Base-by-base conservation (phyloP, 2,329 filamentous ascomycete genomes). In the Talaromyces piceae region DNA sequence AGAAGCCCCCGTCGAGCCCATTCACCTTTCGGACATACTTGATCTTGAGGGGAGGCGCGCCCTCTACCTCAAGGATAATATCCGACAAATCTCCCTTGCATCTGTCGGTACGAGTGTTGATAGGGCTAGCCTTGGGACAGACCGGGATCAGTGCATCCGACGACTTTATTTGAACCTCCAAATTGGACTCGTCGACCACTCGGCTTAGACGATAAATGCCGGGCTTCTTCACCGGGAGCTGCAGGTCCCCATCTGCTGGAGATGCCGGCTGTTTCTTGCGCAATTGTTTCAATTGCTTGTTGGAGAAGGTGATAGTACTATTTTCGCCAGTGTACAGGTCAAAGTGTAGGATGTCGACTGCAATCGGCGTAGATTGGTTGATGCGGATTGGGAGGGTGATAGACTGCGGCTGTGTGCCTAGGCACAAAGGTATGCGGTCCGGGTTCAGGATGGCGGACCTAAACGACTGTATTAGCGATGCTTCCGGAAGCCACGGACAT, bases 11-110 rank as follows among this genome's bases (percentile, higher is more conserved):
- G 57, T 94, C 83, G 57, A 87, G 85, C 55, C 83, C 82, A 59
- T 97, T 95, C 59, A 95, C 84, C 5, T 83, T 85, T 49, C 90
- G 86, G 61, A 88, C 93, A 69, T 98, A 98, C 60, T 88, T 88
- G 59, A 98, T 87, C 65, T 91, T 91, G 57, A 98, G 76, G 3
- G 93, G 93, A 2, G 94, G 88, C 0, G 90, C 94, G 16, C 93
- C 93, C 57, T 87, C 79, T 3, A 96, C 88, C 61, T 91, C 83
- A 47, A 98, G 75, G 16, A 84, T 80, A 43, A 97, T 74, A 62
- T 95, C 83, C 2, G 93, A 97, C 30, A 97, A 72, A 59, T 98
- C 91, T 49, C 88, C 88, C 49, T 86, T 82, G 67, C 93, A 98
- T 61, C 87, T 86, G 57, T 87, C 78, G 2, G 76, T 71, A 4